Conservation (phyloP, 768 basidiomycete genomes). For the Lactarius quietus region DNA sequence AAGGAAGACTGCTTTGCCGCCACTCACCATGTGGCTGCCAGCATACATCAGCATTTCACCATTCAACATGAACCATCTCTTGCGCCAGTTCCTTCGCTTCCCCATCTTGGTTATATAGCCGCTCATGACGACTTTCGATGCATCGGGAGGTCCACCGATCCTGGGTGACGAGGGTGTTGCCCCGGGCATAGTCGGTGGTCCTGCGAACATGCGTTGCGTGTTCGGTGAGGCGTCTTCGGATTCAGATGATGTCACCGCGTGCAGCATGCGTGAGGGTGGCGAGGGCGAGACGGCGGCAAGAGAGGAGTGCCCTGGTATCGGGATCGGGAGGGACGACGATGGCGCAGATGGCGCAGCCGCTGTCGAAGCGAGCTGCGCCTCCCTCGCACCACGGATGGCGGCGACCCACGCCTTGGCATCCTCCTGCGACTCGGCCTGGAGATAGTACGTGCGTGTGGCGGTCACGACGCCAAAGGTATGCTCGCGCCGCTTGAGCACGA, state of each 20-base stretch:
- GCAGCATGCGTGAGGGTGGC: conserved; percentile 44
- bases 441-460: conserved; percentile 84
- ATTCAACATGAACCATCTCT: conserved; percentile 95
- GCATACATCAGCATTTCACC: conserved; percentile 85
- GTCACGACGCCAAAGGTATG: conserved; percentile 93
- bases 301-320: conserved; percentile 42
- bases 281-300: conserved; percentile 42
- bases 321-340: conserved; percentile 48
- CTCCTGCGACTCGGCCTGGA: conserved; percentile 67
- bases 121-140: conserved; percentile 74
- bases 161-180: conserved; percentile 44
- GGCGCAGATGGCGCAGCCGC: conserved; percentile 18
- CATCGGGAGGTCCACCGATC: conserved; percentile 45
- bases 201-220: conserved; percentile 24
- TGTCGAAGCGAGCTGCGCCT: conserved; percentile 47
- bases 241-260: conserved; percentile 68
- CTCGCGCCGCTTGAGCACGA: conserved; percentile 83
- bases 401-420: conserved; percentile 82
- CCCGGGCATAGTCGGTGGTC: conserved; percentile 29
- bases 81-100: conserved; percentile 92
- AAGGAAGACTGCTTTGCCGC: no score
- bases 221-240: conserved; percentile 65
- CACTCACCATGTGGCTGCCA: conserved; percentile 88
- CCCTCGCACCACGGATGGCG: conserved; percentile 74
- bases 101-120: conserved; percentile 98